phyloP scores from a whole-genome alignment of 2,329 filamentous ascomycete species.

The Cercospora citrullina region DNA sequence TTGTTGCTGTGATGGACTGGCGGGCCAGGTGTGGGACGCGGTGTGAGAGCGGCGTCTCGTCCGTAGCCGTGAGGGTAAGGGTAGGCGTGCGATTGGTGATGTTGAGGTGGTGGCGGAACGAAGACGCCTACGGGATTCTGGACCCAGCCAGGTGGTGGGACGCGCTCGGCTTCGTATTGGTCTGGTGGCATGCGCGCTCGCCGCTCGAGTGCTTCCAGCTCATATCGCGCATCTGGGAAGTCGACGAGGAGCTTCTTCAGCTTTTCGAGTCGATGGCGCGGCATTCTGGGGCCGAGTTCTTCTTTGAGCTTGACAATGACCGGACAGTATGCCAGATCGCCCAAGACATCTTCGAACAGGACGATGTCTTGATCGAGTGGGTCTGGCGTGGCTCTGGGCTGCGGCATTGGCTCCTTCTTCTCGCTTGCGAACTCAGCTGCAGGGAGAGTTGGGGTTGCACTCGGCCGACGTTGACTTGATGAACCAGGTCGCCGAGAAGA shows the following conservation, averaged over 20 bases:
- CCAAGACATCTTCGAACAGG: constrained; percentile 13
- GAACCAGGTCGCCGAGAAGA: constrained; percentile 2
- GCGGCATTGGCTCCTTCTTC: not conserved
- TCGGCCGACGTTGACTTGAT: constrained; percentile 7
- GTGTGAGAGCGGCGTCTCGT: constrained; percentile 7
- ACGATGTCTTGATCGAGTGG: constrained; percentile 6
- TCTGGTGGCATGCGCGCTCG: constrained; percentile 8
- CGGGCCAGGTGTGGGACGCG: constrained; percentile 3
- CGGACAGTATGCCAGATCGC: constrained; percentile 12
- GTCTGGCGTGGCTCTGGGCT: not conserved
- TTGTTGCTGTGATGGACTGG: not conserved
- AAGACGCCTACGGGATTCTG: constrained; percentile 4
- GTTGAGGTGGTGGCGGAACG: not conserved
- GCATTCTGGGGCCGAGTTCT: constrained; percentile 11
- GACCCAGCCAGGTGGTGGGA: not conserved
- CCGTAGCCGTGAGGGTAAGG: not conserved
- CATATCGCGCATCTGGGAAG: constrained; percentile 9
- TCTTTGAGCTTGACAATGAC: constrained; percentile 10
- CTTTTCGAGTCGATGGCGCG: constrained; percentile 9
- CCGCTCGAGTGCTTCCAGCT: constrained; percentile 12
- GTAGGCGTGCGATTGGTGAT: not conserved
- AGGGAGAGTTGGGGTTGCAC: not conserved
- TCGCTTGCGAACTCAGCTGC: not conserved
- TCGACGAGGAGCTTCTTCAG: constrained; percentile 11
- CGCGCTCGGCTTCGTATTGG: constrained; percentile 3